Evolutionary conservation across 2,329 filamentous ascomycete species (phyloP).

Genomic region (Trichophyton equinum): DNA sequence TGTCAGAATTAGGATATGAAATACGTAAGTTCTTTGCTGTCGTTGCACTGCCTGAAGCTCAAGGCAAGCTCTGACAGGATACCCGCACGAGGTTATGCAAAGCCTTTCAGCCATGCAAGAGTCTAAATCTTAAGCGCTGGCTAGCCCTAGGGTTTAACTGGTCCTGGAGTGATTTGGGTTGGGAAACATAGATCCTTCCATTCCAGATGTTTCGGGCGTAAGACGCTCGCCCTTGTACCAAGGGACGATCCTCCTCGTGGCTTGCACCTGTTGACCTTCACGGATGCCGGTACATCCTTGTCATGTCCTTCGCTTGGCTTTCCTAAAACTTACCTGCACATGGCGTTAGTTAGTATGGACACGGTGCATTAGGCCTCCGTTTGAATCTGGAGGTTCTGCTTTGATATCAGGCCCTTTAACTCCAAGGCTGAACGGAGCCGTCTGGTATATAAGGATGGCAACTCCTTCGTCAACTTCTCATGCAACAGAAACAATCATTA

Average conservation of each 20-base stretch:
- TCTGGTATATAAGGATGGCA: neutral
- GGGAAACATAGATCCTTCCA: neutral
- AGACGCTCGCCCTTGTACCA: neutral
- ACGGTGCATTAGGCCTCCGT: neutral
- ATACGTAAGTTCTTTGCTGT: neutral
- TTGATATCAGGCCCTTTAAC: neutral
- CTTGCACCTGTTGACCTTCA: neutral
- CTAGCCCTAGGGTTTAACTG: neutral
- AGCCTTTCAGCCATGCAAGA: neutral
- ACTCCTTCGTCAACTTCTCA: neutral
- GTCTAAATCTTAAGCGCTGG: neutral
- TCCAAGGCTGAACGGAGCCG: neutral
- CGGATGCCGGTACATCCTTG: neutral
- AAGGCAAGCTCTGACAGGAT: neutral
- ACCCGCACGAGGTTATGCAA: neutral
- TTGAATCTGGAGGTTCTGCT: neutral
- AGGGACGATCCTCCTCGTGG: constrained; percentile 1
- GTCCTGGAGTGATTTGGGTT: neutral
- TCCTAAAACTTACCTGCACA: neutral
- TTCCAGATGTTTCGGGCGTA: neutral
- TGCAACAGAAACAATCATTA: neutral
- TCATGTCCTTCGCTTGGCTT: neutral
- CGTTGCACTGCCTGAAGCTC: neutral
- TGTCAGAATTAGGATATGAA: neutral
- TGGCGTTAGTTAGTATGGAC: neutral